phyloP scores from a whole-genome alignment of 1,284 basidiomycete species.

The Papiliotrema fonsecae region DNA sequence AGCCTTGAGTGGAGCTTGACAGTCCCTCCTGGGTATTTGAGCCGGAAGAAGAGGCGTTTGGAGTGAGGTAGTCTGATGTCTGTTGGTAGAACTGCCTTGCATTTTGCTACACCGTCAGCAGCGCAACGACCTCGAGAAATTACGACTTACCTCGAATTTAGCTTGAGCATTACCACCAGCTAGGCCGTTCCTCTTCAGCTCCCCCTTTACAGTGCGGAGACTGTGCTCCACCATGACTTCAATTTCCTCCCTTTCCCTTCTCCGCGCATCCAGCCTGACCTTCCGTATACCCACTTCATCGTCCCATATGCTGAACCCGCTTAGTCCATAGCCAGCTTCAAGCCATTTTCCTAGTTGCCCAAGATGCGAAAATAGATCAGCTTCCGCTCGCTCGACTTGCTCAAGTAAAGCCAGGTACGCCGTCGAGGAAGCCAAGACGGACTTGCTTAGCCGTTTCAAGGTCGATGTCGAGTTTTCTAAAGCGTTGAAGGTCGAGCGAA shows the following conservation, averaged over 20 bases:
- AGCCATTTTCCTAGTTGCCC: constrained; percentile 40
- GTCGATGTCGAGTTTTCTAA: constrained; percentile 39
- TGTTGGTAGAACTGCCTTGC: constrained; percentile 44
- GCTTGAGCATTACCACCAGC: constrained; percentile 36
- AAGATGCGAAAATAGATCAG: constrained; percentile 34
- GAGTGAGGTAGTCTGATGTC: constrained; percentile 34
- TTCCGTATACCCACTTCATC: constrained; percentile 14
- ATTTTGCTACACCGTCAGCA: constrained; percentile 26
- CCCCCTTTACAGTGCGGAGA: constrained; percentile 34
- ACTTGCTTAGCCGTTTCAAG: constrained; percentile 39
- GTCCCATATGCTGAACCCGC: constrained; percentile 14
- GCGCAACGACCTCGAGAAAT: background rate
- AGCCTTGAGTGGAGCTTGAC: background rate
- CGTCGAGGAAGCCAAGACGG: constrained; percentile 26
- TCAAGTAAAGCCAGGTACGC: constrained; percentile 31
- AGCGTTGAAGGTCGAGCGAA: constrained; percentile 40
- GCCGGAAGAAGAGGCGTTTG: too few relatives aligned
- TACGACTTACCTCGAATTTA: constrained; percentile 40
- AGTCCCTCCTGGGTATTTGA: background rate
- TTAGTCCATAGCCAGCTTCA: constrained; percentile 26
- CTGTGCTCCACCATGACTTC: constrained; percentile 23
- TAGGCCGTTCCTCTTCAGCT: constrained; percentile 41
- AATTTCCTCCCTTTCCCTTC: constrained; percentile 22
- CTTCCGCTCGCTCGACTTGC: constrained; percentile 43
- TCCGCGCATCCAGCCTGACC: constrained; percentile 18